Base-by-base conservation (phyloP, 2,329 filamentous ascomycete genomes). In the Epichloe coenophiala region DNA sequence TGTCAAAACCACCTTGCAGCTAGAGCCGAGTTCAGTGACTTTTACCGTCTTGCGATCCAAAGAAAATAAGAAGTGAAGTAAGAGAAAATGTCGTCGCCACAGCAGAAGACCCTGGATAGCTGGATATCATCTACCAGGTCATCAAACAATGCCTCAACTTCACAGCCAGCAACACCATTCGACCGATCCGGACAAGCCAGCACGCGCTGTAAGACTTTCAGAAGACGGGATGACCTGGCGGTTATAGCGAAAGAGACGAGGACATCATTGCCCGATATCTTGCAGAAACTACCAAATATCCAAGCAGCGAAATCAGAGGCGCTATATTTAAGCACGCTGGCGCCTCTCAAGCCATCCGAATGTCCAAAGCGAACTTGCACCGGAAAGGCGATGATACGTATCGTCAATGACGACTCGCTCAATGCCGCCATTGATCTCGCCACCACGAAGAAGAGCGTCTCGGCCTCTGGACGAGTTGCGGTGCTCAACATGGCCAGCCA, bases 401-500 rank as follows among this genome's bases (percentile, higher is more conserved):
- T 84, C 38, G 57, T 80, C 50, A 73, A 80, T 56, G 68, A 71
- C 17, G 81, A 84, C 57, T 75, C 74, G 0, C 71, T 80, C 56
- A 76, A 81, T 56, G 74, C 72, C 2, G 80, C 78, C 6, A 67
- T 80, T 42, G 59, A 58, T 4, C 63, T 73, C 21, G 58, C 58
- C 3, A 49, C 54, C 17, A 57, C 55, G 19, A 21, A 21, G 46
- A 62, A 65, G 27, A 52, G 50, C 1, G 53, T 58, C 1, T 45
- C 56, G 1, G 45, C 56, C 4, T 57, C 56, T 43, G 63, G 62
- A 4, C 62, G 65, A 7, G 72, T 83, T n/a, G 76, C 73, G 35
- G 72, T 85, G 23, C 68, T 87, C 52, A 87, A 86, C 58, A 78
- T 85, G 67, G 82, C 82, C 15, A 84, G 78, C 47, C 71, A 76